phyloP scores from a whole-genome alignment of 1,139 yeast genomes.

The Suhomyces maxii region DNA sequence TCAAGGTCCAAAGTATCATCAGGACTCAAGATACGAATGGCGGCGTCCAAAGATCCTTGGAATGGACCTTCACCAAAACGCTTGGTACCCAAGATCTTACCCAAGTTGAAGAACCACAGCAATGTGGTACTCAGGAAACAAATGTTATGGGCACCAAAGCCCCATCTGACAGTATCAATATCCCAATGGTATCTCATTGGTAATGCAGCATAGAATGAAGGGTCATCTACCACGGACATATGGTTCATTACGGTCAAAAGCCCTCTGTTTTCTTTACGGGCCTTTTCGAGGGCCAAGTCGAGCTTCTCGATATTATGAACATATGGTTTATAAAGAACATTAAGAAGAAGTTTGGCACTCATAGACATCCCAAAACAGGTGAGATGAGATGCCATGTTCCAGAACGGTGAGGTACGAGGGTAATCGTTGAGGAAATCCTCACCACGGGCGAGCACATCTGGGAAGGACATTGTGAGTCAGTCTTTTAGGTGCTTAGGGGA shows the following conservation, averaged over 20 bases:
- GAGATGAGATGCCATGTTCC: constrained; percentile 70
- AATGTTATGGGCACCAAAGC: constrained; percentile 88
- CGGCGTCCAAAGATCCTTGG: constrained; percentile 88
- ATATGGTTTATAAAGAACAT: constrained; percentile 61
- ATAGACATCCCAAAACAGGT: constrained; percentile 70
- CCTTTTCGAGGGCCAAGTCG: constrained; percentile 60
- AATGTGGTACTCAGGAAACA: constrained; percentile 65
- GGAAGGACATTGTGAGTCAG: constrained; percentile 58
- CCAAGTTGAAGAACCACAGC: constrained; percentile 74
- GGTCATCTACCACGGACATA: constrained; percentile 93
- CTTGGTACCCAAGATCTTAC: constrained; percentile 81
- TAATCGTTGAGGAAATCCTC: constrained; percentile 65
- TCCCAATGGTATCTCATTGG: constrained; percentile 69
- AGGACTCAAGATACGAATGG: constrained; percentile 79
- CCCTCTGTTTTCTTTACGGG: constrained; percentile 69
- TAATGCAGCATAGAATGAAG: constrained; percentile 82
- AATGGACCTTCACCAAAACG: constrained; percentile 93
- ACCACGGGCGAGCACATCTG: constrained; percentile 71
- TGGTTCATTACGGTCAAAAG: constrained; percentile 92
- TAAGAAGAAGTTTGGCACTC: constrained; percentile 62
- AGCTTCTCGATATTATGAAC: constrained; percentile 63
- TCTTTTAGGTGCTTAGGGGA: too few relatives aligned
- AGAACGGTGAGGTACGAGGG: constrained; percentile 57
- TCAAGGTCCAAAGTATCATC: constrained; percentile 67
- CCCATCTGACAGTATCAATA: constrained; percentile 81